Conservation (phyloP, 495 filamentous ascomycete genomes). For the Aspergillus wentii region DNA sequence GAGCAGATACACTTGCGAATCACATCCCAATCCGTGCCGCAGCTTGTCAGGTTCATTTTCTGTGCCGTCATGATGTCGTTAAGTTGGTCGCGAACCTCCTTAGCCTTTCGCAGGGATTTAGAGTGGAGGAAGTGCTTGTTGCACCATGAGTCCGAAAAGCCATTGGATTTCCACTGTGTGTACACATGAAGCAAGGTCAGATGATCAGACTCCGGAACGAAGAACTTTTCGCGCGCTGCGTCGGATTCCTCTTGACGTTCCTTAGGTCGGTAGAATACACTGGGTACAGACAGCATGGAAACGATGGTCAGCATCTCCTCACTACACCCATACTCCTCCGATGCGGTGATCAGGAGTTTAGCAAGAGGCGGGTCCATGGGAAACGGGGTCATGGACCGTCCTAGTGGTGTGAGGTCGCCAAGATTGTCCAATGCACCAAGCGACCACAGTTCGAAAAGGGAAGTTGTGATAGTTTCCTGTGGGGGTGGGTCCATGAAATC, state of each 20-base stretch:
- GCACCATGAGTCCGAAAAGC: conserved; percentile 88
- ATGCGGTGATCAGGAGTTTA: conserved; percentile 86
- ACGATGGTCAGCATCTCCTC: conserved; percentile 99
- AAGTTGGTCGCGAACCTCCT: conserved; percentile 91
- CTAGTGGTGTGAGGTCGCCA: conserved; percentile 83
- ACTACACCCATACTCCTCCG: conserved; percentile 82
- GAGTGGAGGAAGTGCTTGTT: conserved; percentile 87
- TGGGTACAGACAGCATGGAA: conserved; percentile 94
- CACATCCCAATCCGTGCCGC: conserved; percentile 94
- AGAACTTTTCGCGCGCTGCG: conserved; percentile 95
- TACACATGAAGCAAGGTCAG: conserved; percentile 94
- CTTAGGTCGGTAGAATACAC: conserved; percentile 95
- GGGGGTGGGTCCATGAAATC: conserved; percentile 99
- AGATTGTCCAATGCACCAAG: conserved; percentile 91
- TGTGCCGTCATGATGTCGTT: conserved; percentile 92
- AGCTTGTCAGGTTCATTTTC: conserved; percentile 81
- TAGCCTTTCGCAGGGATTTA: conserved; percentile 83
- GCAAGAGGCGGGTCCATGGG: conserved; percentile 94
- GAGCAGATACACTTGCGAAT: conserved; percentile 96
- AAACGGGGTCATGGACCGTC: conserved; percentile 91
- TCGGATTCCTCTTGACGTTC: conserved; percentile 97
- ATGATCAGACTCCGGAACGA: conserved; percentile 96
- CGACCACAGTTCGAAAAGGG: conserved; percentile 96
- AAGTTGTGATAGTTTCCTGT: conserved; percentile 96
- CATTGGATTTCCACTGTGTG: conserved; percentile 90